A percentile compares a stretch with the other conserved stretches of the same genome.
Evolutionary conservation across 169 alveolate genomes (phyloP).

Genomic region (Theileria annulata): DNA sequence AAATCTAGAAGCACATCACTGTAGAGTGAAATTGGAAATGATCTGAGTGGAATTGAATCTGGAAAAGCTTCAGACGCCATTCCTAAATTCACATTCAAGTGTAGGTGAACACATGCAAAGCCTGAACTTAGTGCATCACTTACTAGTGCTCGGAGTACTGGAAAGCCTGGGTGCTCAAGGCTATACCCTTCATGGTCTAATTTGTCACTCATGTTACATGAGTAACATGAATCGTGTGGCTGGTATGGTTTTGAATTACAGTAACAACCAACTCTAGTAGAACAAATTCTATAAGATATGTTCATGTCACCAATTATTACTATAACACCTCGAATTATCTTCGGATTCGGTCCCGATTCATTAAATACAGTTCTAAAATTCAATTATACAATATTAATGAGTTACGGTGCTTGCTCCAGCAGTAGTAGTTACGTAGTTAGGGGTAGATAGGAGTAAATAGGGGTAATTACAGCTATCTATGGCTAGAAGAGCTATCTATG

Average conservation of each 20-base stretch:
- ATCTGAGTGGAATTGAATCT: conserved; percentile 43
- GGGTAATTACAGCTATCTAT: too few species aligned
- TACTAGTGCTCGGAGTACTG: conserved; percentile 31
- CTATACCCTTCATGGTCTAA: conserved; percentile 35
- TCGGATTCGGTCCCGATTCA: conserved; percentile 28
- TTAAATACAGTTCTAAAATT: too few species aligned
- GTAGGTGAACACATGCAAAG: conserved; percentile 57
- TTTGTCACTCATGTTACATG: conserved; percentile 1
- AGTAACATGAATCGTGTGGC: conserved; percentile 5
- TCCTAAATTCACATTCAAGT: conserved; percentile 63
- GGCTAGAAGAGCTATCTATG: too few species aligned
- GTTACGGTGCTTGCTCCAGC: too few species aligned
- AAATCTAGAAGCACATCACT: conserved; percentile 53
- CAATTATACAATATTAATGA: too few species aligned
- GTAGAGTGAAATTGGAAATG: conserved; percentile 60
- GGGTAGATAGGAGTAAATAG: too few species aligned
- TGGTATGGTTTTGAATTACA: conserved; percentile 14
- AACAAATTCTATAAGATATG: conserved; percentile 53
- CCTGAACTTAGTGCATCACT: conserved; percentile 54
- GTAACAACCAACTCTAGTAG: conserved; percentile 32
- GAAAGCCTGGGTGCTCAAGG: conserved; percentile 44
- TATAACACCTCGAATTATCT: conserved; percentile 55
- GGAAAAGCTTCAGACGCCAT: conserved; percentile 66
- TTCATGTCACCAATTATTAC: conserved; percentile 53
- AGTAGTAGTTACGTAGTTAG: too few species aligned